A percentile compares a stretch with the other conserved stretches of the same genome.
These are phyloP conservation scores for Colletotrichum sp. DNA, from an alignment of 2,329 filamentous ascomycete species.

Conservation along the genomic window DNA sequence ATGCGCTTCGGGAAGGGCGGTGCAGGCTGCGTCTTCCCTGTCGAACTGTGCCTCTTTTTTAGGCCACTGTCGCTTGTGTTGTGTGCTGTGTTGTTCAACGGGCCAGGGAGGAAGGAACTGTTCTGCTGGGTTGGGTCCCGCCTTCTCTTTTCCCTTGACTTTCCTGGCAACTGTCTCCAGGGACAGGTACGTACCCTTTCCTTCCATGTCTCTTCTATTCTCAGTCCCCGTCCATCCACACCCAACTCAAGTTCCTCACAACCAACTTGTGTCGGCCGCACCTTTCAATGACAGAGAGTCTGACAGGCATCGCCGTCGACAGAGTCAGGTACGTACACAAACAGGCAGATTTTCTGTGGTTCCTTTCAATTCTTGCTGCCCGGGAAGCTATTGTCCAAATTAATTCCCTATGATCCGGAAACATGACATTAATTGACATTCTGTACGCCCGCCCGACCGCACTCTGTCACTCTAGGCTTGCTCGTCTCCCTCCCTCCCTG, in stretches of 20 bases:
- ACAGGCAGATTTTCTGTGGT: neutral
- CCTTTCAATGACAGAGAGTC: neutral
- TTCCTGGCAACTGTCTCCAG: neutral
- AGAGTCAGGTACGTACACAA: neutral
- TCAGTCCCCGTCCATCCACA: neutral
- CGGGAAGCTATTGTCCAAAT: neutral
- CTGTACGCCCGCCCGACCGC: neutral
- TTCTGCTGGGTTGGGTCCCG: neutral
- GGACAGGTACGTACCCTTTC: neutral
- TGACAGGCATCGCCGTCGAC: neutral
- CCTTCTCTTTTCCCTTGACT: neutral
- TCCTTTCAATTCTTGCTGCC: neutral
- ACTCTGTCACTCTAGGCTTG: neutral
- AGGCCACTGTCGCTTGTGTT: neutral
- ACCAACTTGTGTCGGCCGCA: neutral
- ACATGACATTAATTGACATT: neutral
- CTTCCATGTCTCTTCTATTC: neutral
- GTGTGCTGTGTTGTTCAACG: neutral
- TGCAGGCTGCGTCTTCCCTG: constrained; percentile 1
- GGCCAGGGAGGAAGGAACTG: neutral
- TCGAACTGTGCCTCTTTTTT: neutral
- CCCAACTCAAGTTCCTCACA: neutral
- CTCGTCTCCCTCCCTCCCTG: neutral
- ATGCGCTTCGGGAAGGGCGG: constrained; percentile 6
- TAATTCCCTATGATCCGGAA: neutral